Conservation (phyloP, 495 filamentous ascomycete genomes). For the Daldinia decipiens region DNA sequence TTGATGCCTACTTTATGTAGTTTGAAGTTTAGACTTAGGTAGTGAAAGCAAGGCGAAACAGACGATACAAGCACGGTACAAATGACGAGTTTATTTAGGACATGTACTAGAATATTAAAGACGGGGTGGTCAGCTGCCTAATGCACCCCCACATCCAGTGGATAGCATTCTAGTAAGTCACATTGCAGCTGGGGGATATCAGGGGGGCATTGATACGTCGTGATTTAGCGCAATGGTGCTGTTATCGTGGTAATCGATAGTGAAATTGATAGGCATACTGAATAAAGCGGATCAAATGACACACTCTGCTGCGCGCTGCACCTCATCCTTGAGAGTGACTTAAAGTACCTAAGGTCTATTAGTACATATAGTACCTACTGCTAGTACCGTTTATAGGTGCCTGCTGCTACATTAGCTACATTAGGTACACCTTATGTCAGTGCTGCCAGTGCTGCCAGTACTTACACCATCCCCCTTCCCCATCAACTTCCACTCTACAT, state of each 20-base stretch:
- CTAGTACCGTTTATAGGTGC: too few relatives aligned
- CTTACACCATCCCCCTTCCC: not conserved
- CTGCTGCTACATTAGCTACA: too few relatives aligned
- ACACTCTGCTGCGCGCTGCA: slow-evolving; percentile 35
- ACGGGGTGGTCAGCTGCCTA: slow-evolving; percentile 42
- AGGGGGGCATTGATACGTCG: slow-evolving; percentile 19
- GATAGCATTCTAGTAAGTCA: slow-evolving; percentile 18
- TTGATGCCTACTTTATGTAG: not conserved
- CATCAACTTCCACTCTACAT: slow-evolving; percentile 2
- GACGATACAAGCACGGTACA: not conserved
- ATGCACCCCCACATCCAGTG: slow-evolving; percentile 28
- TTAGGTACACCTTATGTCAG: not conserved
- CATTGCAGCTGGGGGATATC: slow-evolving; percentile 25
- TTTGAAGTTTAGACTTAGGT: slow-evolving; percentile 4
- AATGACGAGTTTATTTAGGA: slow-evolving; percentile 5
- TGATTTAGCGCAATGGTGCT: slow-evolving; percentile 26
- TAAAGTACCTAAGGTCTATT: not conserved
- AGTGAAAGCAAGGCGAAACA: not conserved
- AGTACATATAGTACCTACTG: too few relatives aligned
- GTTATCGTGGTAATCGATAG: slow-evolving; percentile 43
- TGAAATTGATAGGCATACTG: slow-evolving; percentile 31
- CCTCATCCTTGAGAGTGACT: slow-evolving; percentile 24
- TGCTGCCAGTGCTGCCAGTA: not conserved
- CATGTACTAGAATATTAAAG: not conserved
- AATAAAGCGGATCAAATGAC: slow-evolving; percentile 42